Evolutionary conservation across 768 basidiomycete species (phyloP).

Genomic region (Mycena metata): DNA sequence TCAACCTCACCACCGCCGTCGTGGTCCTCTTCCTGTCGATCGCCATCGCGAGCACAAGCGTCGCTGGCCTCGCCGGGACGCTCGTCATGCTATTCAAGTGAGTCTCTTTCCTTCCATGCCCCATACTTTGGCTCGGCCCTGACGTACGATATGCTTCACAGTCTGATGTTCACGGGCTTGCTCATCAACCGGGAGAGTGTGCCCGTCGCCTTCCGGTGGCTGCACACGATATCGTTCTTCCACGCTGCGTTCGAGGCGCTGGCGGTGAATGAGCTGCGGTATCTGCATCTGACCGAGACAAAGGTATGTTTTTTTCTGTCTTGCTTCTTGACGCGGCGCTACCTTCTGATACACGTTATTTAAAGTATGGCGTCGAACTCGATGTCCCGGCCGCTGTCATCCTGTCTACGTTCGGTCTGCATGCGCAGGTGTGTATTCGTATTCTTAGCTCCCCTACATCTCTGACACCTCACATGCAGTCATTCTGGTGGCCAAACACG

Average conservation of each 20-base stretch:
- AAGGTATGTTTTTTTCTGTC: constrained; percentile 67
- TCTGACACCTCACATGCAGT: constrained; percentile 51
- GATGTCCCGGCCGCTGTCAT: constrained; percentile 98
- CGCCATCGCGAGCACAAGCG: constrained; percentile 85
- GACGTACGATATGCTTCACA: constrained; percentile 47
- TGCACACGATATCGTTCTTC: constrained; percentile 96
- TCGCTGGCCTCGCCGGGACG: constrained; percentile 94
- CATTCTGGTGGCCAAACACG: constrained; percentile 99
- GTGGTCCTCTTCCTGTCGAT: constrained; percentile 93
- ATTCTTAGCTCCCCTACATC: constrained; percentile 36
- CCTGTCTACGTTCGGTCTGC: constrained; percentile 92
- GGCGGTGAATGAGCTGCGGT: constrained; percentile 97
- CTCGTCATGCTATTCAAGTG: constrained; percentile 99
- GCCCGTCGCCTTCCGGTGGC: constrained; percentile 78
- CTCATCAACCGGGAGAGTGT: constrained; percentile 95
- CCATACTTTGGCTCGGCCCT: constrained; percentile 11
- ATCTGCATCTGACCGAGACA: constrained; percentile 91
- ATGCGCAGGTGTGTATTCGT: constrained; percentile 73
- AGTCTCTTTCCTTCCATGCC: constrained; percentile 46
- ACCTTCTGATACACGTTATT: constrained; percentile 8
- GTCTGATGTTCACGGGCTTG: constrained; percentile 94
- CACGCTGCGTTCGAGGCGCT: constrained; percentile 98
- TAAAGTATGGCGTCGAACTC: constrained; percentile 94
- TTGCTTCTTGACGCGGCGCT: not conserved
- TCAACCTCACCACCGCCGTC: constrained; percentile 96